These are phyloP conservation scores for Trifolium dubium DNA, from an alignment of 306 rosid genomes.

Conservation along the genomic window DNA sequence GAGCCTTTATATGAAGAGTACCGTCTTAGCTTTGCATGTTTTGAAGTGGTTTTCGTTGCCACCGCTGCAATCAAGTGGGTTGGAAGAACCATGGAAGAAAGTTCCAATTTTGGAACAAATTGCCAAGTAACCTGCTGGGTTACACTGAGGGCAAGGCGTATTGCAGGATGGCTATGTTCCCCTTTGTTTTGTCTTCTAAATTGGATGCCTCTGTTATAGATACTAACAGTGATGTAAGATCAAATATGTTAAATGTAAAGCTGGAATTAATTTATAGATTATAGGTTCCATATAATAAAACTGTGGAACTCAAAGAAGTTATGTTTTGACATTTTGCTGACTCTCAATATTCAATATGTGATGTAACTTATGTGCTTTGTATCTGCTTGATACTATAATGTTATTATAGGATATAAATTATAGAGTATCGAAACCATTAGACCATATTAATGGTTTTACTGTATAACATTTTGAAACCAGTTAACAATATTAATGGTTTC, in stretches of 20 bases:
- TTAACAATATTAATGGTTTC: too few relatives aligned
- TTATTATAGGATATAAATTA: slow-evolving; percentile 21
- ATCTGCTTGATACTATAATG: slow-evolving; percentile 26
- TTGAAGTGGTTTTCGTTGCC: slow-evolving; percentile 92
- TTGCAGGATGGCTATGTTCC: slow-evolving; percentile 31
- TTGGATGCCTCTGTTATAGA: slow-evolving; percentile 52
- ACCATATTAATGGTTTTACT: too few relatives aligned
- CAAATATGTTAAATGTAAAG: slow-evolving; percentile 48
- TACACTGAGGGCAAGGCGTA: slow-evolving; percentile 28
- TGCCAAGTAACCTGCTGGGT: slow-evolving; percentile 64
- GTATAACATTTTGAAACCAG: too few relatives aligned
- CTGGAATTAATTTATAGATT: slow-evolving; percentile 52
- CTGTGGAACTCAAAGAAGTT: slow-evolving; percentile 34
- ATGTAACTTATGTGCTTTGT: slow-evolving; percentile 21
- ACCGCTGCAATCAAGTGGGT: slow-evolving; percentile 63
- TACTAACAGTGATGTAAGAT: slow-evolving; percentile 67
- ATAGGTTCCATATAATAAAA: slow-evolving; percentile 54
- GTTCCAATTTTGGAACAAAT: slow-evolving; percentile 68
- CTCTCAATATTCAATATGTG: slow-evolving; percentile 22
- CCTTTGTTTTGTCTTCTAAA: slow-evolving; percentile 10
- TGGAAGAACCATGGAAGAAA: slow-evolving; percentile 72
- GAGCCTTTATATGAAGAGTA: slow-evolving; percentile 85
- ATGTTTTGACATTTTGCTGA: slow-evolving; percentile 40
- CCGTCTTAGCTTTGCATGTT: slow-evolving; percentile 75
- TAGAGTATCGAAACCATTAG: too few relatives aligned